Evolutionary conservation across 768 basidiomycete species (phyloP).

Genomic region (Kwoniella dejecticola): DNA sequence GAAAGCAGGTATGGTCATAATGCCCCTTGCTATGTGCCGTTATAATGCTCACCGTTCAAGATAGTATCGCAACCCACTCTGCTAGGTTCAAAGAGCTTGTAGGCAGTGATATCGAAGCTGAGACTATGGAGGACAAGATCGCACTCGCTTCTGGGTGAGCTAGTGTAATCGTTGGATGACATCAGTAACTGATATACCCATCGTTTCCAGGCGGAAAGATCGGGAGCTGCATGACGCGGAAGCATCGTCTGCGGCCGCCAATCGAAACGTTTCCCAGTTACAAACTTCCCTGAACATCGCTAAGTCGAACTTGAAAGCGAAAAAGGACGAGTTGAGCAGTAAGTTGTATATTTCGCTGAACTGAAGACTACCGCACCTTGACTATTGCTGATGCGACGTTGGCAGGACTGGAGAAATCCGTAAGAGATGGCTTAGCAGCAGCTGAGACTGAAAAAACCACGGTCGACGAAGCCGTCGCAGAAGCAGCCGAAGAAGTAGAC

Average conservation of each 20-base stretch:
- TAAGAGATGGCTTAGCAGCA: slow-evolving; percentile 53
- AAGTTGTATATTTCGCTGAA: slow-evolving; percentile 22
- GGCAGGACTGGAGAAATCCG: slow-evolving; percentile 63
- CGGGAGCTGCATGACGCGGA: slow-evolving; percentile 62
- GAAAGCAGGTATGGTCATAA: slow-evolving; percentile 64
- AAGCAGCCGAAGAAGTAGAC: slow-evolving; percentile 50
- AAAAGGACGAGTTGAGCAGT: slow-evolving; percentile 69
- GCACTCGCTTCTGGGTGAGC: slow-evolving; percentile 62
- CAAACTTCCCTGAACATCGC: slow-evolving; percentile 67
- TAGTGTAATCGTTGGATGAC: too few relatives aligned
- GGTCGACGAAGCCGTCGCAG: slow-evolving; percentile 51
- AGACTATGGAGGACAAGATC: slow-evolving; percentile 74
- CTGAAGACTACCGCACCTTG: background rate
- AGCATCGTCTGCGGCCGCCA: slow-evolving; percentile 59
- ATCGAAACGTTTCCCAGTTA: slow-evolving; percentile 65
- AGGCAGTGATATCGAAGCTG: slow-evolving; percentile 64
- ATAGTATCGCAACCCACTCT: slow-evolving; percentile 67
- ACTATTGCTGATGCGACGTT: background rate
- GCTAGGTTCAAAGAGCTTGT: slow-evolving; percentile 68
- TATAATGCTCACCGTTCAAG: slow-evolving; percentile 1
- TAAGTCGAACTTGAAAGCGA: slow-evolving; percentile 65
- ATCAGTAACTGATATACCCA: too few relatives aligned
- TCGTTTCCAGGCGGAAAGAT: slow-evolving; percentile 80
- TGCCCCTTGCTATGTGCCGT: slow-evolving; percentile 5
- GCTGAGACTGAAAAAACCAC: slow-evolving; percentile 35